These are phyloP conservation scores for Neophaeococcomyces aloes DNA, from an alignment of 2,329 filamentous ascomycete species.

Conservation along the genomic window DNA sequence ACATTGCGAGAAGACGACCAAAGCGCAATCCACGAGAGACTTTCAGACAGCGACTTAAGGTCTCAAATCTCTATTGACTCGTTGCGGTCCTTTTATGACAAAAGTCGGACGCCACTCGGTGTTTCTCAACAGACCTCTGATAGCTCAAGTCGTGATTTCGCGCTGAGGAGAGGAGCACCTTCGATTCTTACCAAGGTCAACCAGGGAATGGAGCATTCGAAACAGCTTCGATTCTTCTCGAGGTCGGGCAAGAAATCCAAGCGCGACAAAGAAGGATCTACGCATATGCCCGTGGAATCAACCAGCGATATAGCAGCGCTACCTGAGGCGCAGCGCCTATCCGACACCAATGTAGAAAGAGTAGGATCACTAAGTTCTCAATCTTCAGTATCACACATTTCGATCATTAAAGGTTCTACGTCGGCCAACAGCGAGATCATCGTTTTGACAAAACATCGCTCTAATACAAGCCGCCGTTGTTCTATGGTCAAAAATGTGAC, in stretches of 20 bases:
- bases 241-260: slow-evolving; percentile 10
- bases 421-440: not conserved
- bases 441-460: not conserved
- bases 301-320: not conserved
- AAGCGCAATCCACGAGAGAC: slow-evolving; percentile 3
- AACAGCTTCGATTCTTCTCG: slow-evolving; percentile 13
- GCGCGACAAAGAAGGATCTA: slow-evolving; percentile 4
- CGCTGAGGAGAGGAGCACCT: slow-evolving; percentile 29
- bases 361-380: slow-evolving; percentile 15
- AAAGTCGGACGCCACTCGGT: slow-evolving; percentile 31
- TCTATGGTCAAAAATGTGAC: not conserved
- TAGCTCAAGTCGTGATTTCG: slow-evolving; percentile 31
- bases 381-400: slow-evolving; percentile 20
- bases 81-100: slow-evolving; percentile 38
- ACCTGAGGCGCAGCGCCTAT: not conserved
- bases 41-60: slow-evolving; percentile 4
- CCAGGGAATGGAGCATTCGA: slow-evolving; percentile 13
- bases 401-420: slow-evolving; percentile 17
- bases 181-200: slow-evolving; percentile 22
- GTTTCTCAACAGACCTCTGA: slow-evolving; percentile 36
- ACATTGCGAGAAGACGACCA: slow-evolving; percentile 13
- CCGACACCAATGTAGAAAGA: slow-evolving; percentile 9
- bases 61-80: slow-evolving; percentile 32
- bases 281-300: not conserved
- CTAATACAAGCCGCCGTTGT: not conserved